phyloP scores from a whole-genome alignment of 2,329 filamentous ascomycete species.

The Aspergillus novoparasiticus region DNA sequence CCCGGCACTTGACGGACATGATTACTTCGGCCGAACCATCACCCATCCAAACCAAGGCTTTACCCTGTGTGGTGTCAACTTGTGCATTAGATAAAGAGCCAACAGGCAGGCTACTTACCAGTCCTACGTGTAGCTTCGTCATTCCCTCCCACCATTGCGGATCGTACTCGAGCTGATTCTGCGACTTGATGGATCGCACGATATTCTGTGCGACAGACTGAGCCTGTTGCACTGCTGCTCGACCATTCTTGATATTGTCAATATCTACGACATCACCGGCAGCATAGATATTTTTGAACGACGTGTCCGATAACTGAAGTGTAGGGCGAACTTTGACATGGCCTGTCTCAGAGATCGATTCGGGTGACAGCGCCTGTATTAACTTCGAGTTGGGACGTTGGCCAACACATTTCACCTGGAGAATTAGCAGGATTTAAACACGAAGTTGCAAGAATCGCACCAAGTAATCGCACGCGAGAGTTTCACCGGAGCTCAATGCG shows the following conservation, averaged over 20 bases:
- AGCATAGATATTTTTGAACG: conserved; percentile 58
- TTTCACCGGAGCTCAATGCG: conserved; percentile 50
- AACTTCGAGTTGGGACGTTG: conserved; percentile 60
- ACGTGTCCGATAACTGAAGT: conserved; percentile 57
- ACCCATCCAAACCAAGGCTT: conserved; percentile 48
- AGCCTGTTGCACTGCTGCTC: conserved; percentile 58
- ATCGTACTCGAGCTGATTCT: conserved; percentile 45
- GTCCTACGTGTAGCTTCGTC: conserved; percentile 58
- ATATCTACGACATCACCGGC: conserved; percentile 66
- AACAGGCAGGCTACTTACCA: conserved; percentile 42
- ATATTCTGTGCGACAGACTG: conserved; percentile 59
- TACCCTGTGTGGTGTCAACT: conserved; percentile 39
- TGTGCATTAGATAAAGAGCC: neutral
- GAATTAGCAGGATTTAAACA: neutral
- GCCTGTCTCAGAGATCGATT: conserved; percentile 50
- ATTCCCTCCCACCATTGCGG: conserved; percentile 52
- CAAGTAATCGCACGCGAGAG: conserved; percentile 54
- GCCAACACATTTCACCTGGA: conserved; percentile 61
- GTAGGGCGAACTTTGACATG: conserved; percentile 59
- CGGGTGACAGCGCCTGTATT: conserved; percentile 47
- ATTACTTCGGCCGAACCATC: conserved; percentile 50
- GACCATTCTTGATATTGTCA: conserved; percentile 54
- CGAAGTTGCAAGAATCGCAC: conserved; percentile 31
- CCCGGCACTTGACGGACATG: conserved; percentile 42
- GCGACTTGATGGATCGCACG: conserved; percentile 48